These are phyloP conservation scores for Colletotrichum siamense DNA, from an alignment of 2,329 filamentous ascomycete species.

Conservation along the genomic window DNA sequence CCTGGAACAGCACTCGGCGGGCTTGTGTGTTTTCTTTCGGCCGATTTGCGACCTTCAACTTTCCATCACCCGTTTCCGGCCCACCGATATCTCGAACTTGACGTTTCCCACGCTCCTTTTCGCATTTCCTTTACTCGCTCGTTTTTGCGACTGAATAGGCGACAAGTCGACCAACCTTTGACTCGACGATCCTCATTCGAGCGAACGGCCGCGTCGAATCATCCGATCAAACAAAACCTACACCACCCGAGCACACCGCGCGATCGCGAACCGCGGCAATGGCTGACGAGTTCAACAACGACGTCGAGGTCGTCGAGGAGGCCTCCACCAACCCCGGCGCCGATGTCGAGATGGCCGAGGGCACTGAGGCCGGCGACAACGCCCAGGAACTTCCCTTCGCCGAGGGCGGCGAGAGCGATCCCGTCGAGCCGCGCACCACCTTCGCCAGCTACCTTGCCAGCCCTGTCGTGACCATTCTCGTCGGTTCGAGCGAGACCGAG, in stretches of 20 bases:
- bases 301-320: conserved; percentile 32
- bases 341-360: conserved; percentile 46
- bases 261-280: background rate
- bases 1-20: background rate
- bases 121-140: background rate
- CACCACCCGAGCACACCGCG: background rate
- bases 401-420: conserved; percentile 37
- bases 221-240: background rate
- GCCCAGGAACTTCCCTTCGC: conserved; percentile 44
- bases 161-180: background rate
- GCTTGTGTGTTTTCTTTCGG: background rate
- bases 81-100: background rate
- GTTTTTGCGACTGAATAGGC: background rate
- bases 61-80: background rate
- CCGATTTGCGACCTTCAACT: background rate
- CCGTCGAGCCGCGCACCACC: conserved; percentile 39
- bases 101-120: background rate
- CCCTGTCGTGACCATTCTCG: conserved; percentile 71
- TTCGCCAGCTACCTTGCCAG: conserved; percentile 70
- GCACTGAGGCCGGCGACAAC: conserved; percentile 31
- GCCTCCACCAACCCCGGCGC: conserved; percentile 30
- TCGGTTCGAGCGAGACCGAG: conserved; percentile 64
- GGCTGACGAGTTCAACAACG: conserved; percentile 22
- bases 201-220: background rate
- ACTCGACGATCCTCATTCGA: background rate